Base-by-base conservation (phyloP, 1,139 yeast species). In the Entelexis sorbosivorans region DNA sequence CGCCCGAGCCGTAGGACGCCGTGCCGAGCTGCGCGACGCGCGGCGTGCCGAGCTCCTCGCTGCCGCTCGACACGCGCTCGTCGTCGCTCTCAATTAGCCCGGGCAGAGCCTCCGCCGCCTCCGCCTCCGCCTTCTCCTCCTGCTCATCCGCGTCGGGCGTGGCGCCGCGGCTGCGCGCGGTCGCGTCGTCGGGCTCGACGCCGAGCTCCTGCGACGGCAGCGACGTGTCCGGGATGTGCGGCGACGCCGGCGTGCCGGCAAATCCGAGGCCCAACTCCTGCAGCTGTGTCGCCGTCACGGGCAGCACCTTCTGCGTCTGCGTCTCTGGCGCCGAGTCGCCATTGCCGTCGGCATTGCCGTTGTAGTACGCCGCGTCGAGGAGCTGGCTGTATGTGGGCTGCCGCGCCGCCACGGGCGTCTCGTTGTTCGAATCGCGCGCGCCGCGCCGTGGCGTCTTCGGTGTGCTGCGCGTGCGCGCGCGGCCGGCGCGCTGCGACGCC, bases 261-360 rank as follows among this genome's bases (percentile, higher is more conserved):
- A 39, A 22, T 2, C 40, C 39, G 16, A 47, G 39, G 7, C 45
- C 47, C 10, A 40, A 38, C 19, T 9, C 3, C 17, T 16, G 34
- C 44, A 54, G 28, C 32, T 54, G 57, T 17, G 57, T 36, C n/a
- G 46, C 54, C 9, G 54, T 36, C 3, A 54, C 32, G 29, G 51
- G 52, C 24, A 24, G 33, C 11, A 54, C 48, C 7, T 14, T 47
- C 51, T 54, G 57, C 7, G 57, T 54, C 32, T 48, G 52, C 52
- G 49, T 38, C 44, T 31, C 38, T n/a, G 19, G 26, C 3, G 43
- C 28, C 14, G 31, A 22, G 24, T 6, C 6, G 24, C 24, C 6
- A 22, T n/a, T n/a, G n/a, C n/a, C 28, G 13, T 16, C 29, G 19
- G 28, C 36, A 13, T 9, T 13, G 46, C 46, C 38, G 31, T 32